Conservation (phyloP, 2,329 filamentous ascomycete genomes). For the Monilinia laxa region DNA sequence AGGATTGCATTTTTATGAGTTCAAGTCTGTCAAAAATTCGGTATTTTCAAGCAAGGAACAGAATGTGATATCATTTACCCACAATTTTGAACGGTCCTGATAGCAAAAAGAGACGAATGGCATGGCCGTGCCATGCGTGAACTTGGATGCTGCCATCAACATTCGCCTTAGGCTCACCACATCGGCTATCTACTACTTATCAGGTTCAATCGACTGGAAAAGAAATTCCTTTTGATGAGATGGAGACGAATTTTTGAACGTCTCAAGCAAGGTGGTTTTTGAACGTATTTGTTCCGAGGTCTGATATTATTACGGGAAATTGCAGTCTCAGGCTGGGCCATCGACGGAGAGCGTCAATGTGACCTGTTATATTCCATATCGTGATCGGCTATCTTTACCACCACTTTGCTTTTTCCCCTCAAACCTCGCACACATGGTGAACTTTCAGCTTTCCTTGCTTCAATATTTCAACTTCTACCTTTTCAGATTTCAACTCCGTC, state of each 20-base stretch:
- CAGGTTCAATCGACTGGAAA: no score
- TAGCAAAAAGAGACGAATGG: background rate
- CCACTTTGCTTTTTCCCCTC: constrained; percentile 15
- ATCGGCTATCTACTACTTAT: no score
- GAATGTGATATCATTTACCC: background rate
- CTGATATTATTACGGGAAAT: background rate
- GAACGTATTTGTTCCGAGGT: background rate
- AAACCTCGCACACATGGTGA: constrained; percentile 9
- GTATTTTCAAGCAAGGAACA: constrained; percentile 12
- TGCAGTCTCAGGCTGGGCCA: background rate
- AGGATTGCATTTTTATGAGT: background rate
- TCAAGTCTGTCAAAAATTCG: background rate
- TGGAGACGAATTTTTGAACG: background rate
- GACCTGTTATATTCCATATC: constrained; percentile 8
- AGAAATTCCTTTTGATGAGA: no score
- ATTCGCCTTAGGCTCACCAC: no score
- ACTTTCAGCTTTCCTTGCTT: constrained; percentile 18
- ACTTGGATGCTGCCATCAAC: no score
- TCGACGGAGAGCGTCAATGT: background rate
- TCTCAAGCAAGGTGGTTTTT: background rate
- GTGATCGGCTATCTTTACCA: constrained; percentile 11
- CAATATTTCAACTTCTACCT: background rate
- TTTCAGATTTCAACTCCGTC: background rate
- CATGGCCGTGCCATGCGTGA: background rate
- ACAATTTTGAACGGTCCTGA: no score